These are phyloP conservation scores for Trichoderma sp. DNA, from an alignment of 2,329 filamentous ascomycete genomes.

Conservation along the genomic window DNA sequence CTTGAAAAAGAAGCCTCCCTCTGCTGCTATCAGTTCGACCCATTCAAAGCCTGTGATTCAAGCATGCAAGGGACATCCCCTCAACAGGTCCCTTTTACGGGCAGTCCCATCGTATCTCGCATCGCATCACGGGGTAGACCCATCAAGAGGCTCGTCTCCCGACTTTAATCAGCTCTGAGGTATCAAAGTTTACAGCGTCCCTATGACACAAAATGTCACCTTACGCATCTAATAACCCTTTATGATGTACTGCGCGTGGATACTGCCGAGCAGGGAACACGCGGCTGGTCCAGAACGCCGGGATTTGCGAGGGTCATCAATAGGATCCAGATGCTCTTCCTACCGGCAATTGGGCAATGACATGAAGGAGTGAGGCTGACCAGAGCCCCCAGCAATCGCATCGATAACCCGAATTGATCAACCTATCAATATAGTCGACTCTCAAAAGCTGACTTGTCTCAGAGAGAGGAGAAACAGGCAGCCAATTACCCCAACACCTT, in stretches of 20 bases:
- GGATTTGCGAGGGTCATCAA: not conserved
- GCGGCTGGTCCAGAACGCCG: slow-evolving; percentile 2
- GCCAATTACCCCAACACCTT: not conserved
- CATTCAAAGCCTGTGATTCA: not conserved
- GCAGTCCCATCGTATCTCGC: not conserved
- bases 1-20: not conserved
- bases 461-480: not conserved
- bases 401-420: not conserved
- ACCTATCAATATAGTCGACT: no score
- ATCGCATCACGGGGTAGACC: not conserved
- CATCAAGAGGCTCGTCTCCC: not conserved
- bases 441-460: not conserved
- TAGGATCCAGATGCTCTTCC: not conserved
- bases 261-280: not conserved
- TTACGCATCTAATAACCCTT: not conserved
- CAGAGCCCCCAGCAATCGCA: not conserved
- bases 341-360: not conserved
- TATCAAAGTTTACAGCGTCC: not conserved
- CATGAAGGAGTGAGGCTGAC: not conserved
- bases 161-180: not conserved
- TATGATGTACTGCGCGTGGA: not conserved
- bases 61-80: not conserved
- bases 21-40: not conserved
- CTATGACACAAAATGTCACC: not conserved
- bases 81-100: not conserved